Evolutionary conservation across 2,329 filamentous ascomycete species (phyloP).

Genomic region (Ophiocordyceps camponoti-floridani): DNA sequence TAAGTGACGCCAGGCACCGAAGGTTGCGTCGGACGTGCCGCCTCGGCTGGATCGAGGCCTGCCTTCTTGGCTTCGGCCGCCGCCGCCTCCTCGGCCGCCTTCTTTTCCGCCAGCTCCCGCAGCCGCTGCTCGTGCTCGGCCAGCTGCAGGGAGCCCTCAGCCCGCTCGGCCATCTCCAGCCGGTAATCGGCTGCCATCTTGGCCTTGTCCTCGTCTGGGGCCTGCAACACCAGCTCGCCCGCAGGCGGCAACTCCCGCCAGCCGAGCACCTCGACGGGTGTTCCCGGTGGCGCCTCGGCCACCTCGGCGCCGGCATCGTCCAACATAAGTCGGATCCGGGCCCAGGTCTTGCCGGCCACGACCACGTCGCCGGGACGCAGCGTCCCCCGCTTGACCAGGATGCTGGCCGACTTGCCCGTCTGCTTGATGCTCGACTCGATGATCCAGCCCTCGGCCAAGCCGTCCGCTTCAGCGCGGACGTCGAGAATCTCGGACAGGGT

Average conservation of each 20-base stretch:
- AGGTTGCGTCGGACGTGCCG: conserved; percentile 7
- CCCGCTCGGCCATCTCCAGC: conserved; percentile 49
- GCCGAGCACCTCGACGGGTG: conserved; percentile 83
- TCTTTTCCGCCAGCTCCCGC: conserved; percentile 32
- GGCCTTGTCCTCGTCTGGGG: conserved; percentile 58
- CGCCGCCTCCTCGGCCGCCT: too few species aligned
- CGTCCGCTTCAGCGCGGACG: conserved; percentile 60
- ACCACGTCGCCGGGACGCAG: conserved; percentile 65
- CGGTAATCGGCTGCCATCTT: conserved; percentile 65
- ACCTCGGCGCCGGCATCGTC: conserved; percentile 70
- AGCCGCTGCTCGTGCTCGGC: conserved; percentile 51
- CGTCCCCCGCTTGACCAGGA: conserved; percentile 77
- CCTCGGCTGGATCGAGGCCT: not conserved
- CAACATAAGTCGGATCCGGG: conserved; percentile 63
- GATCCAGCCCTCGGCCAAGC: conserved; percentile 80
- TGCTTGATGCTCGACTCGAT: conserved; percentile 81
- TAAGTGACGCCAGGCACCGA: conserved; percentile 26
- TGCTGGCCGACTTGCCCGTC: conserved; percentile 69
- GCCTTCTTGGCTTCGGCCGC: conserved; percentile 17
- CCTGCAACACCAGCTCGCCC: conserved; percentile 76
- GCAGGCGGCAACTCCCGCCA: conserved; percentile 73
- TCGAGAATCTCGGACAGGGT: conserved; percentile 81
- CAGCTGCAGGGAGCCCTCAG: conserved; percentile 63
- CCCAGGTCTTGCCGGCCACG: conserved; percentile 78
- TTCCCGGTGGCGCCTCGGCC: conserved; percentile 63